These are phyloP conservation scores for Paralagenidium karlingii DNA, from an alignment of 352 stramenopile species.

Conservation along the genomic window DNA sequence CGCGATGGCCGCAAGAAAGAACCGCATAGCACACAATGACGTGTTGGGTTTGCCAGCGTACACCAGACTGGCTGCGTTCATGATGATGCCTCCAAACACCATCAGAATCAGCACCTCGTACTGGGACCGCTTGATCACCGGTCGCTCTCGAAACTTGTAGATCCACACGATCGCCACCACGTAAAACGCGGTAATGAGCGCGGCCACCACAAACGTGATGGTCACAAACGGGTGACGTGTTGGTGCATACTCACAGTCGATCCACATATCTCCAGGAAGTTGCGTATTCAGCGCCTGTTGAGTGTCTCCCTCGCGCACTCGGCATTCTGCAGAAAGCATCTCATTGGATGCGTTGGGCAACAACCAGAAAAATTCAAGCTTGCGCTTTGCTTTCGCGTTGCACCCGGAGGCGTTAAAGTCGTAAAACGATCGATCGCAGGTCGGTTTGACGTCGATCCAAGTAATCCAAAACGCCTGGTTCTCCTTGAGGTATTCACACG, in stretches of 20 bases:
- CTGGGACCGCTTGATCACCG: constrained; percentile 55
- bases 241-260: constrained; percentile 29
- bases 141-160: constrained; percentile 14
- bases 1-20: constrained; percentile 16
- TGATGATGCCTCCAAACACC: constrained; percentile 30
- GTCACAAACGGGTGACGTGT: constrained; percentile 9
- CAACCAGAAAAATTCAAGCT: constrained; percentile 22
- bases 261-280: constrained; percentile 1
- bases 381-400: constrained; percentile 10
- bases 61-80: constrained; percentile 18
- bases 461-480: constrained; percentile 12
- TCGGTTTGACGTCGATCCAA: constrained; percentile 17
- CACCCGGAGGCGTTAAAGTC: constrained; percentile 21
- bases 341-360: constrained; percentile 8
- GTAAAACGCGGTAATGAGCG: constrained; percentile 7
- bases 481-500: constrained; percentile 12
- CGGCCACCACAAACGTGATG: constrained; percentile 1
- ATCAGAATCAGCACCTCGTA: constrained; percentile 44
- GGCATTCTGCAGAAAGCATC: constrained; percentile 16
- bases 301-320: constrained; percentile 3
- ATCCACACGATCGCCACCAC: constrained; percentile 14
- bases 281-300: no score
- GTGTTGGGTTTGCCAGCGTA: constrained; percentile 31
- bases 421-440: constrained; percentile 29
- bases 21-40: constrained; percentile 17